phyloP scores from a whole-genome alignment of 257 asterid genomes.

The Salvia miltiorrhiza region DNA sequence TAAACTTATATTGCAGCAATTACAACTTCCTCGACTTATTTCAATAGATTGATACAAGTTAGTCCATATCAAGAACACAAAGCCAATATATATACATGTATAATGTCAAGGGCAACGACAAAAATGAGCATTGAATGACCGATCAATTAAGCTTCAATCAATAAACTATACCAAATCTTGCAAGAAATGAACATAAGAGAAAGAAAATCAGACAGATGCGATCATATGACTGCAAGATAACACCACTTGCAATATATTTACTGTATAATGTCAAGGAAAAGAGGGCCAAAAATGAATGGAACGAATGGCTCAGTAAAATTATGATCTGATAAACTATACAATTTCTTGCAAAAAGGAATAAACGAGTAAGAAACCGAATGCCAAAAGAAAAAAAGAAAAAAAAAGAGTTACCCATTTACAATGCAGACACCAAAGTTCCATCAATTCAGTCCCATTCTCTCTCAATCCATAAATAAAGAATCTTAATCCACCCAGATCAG shows the following conservation, averaged over 20 bases:
- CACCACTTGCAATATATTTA: neutral
- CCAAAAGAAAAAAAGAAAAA: slow-evolving; percentile 22
- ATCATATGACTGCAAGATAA: neutral
- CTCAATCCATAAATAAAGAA: slow-evolving; percentile 20
- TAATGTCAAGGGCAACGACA: neutral
- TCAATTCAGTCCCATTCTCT: slow-evolving; percentile 25
- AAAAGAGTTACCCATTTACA: slow-evolving; percentile 74
- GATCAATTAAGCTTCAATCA: neutral
- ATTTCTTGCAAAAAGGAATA: slow-evolving; percentile 9
- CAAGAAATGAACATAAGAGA: neutral
- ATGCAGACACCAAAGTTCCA: slow-evolving; percentile 31
- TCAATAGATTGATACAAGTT: neutral
- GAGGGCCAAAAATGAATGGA: neutral
- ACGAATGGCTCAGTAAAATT: neutral
- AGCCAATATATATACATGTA: neutral
- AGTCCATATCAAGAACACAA: neutral
- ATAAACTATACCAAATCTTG: neutral
- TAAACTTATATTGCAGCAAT: neutral
- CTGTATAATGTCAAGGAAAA: neutral
- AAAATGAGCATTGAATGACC: too few species aligned
- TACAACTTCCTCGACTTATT: neutral
- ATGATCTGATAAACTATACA: neutral
- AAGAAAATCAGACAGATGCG: neutral
- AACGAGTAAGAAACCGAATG: slow-evolving; percentile 24
- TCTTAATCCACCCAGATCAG: slow-evolving; percentile 21